phyloP scores from a whole-genome alignment of 2,329 filamentous ascomycete genomes.

The Aspergillus puulaauensis region DNA sequence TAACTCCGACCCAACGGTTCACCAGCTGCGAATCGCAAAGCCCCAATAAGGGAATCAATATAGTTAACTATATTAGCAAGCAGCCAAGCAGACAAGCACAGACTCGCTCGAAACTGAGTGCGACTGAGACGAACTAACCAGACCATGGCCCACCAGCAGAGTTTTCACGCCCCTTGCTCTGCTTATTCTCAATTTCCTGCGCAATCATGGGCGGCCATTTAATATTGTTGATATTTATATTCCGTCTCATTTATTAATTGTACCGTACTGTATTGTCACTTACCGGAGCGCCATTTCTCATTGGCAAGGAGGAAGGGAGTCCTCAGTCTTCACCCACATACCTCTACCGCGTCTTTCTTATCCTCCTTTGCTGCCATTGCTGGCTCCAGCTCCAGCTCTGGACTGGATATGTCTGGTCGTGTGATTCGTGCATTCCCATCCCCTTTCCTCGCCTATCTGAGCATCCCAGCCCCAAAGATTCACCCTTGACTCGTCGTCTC shows the following conservation, averaged over 20 bases:
- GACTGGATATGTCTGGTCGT: not conserved
- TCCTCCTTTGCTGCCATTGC: too few relatives aligned
- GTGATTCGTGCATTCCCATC: constrained; percentile 1
- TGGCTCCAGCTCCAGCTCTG: too few relatives aligned
- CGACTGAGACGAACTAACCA: not conserved
- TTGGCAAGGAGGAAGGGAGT: too few relatives aligned
- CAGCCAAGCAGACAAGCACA: not conserved
- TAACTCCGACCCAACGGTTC: constrained; percentile 9
- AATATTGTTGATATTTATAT: not conserved
- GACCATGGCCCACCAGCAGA: constrained; percentile 17
- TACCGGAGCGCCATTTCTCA: too few relatives aligned
- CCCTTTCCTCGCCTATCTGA: not conserved
- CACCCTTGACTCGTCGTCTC: not conserved
- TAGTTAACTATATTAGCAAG: not conserved
- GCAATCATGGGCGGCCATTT: constrained; percentile 4
- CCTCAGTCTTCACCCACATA: too few relatives aligned
- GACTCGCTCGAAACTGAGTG: too few relatives aligned
- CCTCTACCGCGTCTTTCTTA: too few relatives aligned
- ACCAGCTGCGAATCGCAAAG: not conserved
- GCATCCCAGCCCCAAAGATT: not conserved
- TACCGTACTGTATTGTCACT: constrained; percentile 7
- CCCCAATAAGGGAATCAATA: too few relatives aligned
- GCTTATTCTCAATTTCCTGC: constrained; percentile 1
- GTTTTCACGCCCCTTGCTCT: constrained; percentile 22
- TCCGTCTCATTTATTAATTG: not conserved